Evolutionary conservation across 1,139 yeast genomes (phyloP).

Genomic region (Taiozyma onychis): DNA sequence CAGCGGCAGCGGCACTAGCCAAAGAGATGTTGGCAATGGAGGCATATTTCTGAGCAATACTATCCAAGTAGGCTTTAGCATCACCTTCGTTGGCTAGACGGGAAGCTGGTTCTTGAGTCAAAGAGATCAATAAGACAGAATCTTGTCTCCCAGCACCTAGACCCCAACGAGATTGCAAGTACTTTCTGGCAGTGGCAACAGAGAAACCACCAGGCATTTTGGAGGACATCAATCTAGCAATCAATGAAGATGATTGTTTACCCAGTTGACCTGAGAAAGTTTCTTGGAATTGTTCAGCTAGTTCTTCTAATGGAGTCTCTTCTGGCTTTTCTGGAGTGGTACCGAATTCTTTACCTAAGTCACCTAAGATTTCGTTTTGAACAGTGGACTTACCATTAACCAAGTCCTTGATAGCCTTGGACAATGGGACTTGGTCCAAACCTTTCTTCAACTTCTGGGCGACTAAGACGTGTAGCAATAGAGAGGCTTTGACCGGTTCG

Average conservation of each 20-base stretch:
- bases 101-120: slow-evolving; percentile 84
- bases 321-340: slow-evolving; percentile 98
- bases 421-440: slow-evolving; percentile 75
- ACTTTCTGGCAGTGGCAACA: slow-evolving; percentile 84
- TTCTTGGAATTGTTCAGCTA: slow-evolving; percentile 93
- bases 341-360: slow-evolving; percentile 96
- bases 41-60: slow-evolving; percentile 81
- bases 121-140: slow-evolving; percentile 72
- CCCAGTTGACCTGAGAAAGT: slow-evolving; percentile 85
- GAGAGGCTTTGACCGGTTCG: slow-evolving; percentile 80
- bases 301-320: slow-evolving; percentile 92
- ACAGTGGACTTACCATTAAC: slow-evolving; percentile 98
- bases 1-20: slow-evolving; percentile 53
- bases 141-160: slow-evolving; percentile 93
- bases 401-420: slow-evolving; percentile 92
- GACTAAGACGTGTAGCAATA: slow-evolving; percentile 81
- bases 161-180: slow-evolving; percentile 88
- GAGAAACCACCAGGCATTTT: slow-evolving; percentile 99
- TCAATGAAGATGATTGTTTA: slow-evolving; percentile 83
- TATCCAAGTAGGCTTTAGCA: slow-evolving; percentile 84
- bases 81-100: slow-evolving; percentile 85
- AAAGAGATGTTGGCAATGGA: slow-evolving; percentile 73
- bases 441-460: slow-evolving; percentile 95
- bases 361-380: slow-evolving; percentile 97
- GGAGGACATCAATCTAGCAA: slow-evolving; percentile 88